Base-by-base conservation (phyloP, 1,139 yeast species). In the Debaryomycetaceae sp. region DNA sequence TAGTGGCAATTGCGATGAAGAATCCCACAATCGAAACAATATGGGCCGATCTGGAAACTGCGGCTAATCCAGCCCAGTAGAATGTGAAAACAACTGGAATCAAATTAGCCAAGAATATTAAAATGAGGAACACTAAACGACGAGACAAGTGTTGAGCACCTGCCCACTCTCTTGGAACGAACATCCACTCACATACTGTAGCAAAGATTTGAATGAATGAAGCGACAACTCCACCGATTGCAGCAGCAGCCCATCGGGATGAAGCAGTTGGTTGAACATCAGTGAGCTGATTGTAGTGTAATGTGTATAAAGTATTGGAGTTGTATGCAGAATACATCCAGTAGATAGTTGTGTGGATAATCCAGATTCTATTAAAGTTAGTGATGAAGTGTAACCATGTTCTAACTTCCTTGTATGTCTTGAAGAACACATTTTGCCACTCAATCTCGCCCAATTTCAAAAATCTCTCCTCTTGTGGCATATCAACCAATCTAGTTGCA, bases 91-190 rank as follows among this genome's bases (percentile, higher is more conserved):
- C 83, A 38, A 90, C 83, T 37, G 98, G 96, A 56, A 84, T 93
- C 65, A 93, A 73, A 68, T 93, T 93, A 54, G 84, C 61, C 43
- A 77, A 71, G 50, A 91, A 75, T 52, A 91, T 80, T 43, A 82
- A 55, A 46, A 84, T 57, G 64, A 93, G 69, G 64, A 91, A 87
- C 74, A 84, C 60, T 59, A 93, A 75, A 65, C 99, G 87, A 69
- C 97, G 87, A 41, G 90, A 74, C 65, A 93, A 80, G 66, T 89
- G 97, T 72, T 93, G 98, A 67, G 98, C 98, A 69, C 99, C 99
- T 33, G 98, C 95, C 99, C 99, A 93, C 60, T 86, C 83, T 72
- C 98, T 84, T 52, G 99, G 99, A 51, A 93, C 99, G 63, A 89
- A 93, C 65, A 84, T 77, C 97, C 97, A 95, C 71, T 93, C 99